Evolutionary conservation across 371 early-diverging fungal genomes (phyloP), one percentile per base, ranked within the genome.

Genomic region (Phascolomyces articulosus): DNA sequence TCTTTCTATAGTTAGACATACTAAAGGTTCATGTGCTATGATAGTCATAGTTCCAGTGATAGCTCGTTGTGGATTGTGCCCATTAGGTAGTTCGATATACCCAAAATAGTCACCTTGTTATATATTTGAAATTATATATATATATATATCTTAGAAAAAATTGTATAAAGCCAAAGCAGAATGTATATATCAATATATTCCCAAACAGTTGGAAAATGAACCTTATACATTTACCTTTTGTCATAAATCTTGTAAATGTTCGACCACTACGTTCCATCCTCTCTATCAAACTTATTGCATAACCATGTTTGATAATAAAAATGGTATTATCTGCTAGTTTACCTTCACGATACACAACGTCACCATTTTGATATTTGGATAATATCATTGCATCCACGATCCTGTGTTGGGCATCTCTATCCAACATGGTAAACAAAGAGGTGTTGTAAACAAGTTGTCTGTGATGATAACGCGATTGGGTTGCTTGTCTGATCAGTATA

Each of bases 321-420:
- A 90, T 92, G 67, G 91, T 92, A 67, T 79, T 82, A 62, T 90
- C 85, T 48, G 92, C 92, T 9, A 80, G 77, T 67, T 95, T 95
- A 18, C 94, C 24, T 51, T 24, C 23, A 60, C 75, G 76, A 51
- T 96, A 89, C 27, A 97, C 90, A 4, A 87, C 75, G 9, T 94
- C 89, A 34, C 85, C 87, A 66, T 94, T 92, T 27, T 86, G 78
- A 80, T 85, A 96, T n/a, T 82, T 74, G 7, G 92, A 87, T n/a
- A 90, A 83, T 71, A 95, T 94, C 18, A 97, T 80, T 7, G 95
- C 93, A 75, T 97, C 98, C 38, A 95, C 93, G 70, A 97, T 94
- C 77, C 95, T 95, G 78, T 94, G 94, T 55, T 93, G 86, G 71
- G 96, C 96, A 71, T 92, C 91, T 11, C 90, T 81, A 73, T 95